phyloP scores from a whole-genome alignment of 2,329 filamentous ascomycete genomes.

The Aquanectria penicillioides region DNA sequence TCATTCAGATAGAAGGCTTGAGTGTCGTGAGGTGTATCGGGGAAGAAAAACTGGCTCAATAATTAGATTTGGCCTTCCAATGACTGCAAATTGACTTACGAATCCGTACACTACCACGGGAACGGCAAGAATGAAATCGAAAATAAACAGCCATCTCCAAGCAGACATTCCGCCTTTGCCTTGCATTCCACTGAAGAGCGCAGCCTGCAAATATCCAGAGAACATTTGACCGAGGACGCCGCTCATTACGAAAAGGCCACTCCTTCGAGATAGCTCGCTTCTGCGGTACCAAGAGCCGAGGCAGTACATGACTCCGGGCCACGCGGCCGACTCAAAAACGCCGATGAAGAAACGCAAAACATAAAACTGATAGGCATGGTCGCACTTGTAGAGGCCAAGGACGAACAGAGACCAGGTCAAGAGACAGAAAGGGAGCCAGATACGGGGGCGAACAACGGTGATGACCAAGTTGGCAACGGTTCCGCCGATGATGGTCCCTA shows the following conservation, averaged over 20 bases:
- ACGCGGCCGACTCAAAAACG: conserved; percentile 64
- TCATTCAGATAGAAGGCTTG: conserved; percentile 55
- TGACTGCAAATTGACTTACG: conserved; percentile 7
- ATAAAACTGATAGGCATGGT: conserved; percentile 51
- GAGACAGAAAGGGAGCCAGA: conserved; percentile 52
- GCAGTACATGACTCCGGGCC: conserved; percentile 63
- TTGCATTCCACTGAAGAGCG: conserved; percentile 47
- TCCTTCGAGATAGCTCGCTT: conserved; percentile 65
- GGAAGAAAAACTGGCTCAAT: conserved; percentile 45
- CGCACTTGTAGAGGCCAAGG: conserved; percentile 50
- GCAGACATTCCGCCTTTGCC: conserved; percentile 46
- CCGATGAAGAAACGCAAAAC: conserved; percentile 65
- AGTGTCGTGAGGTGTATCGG: conserved; percentile 55
- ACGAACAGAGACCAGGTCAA: conserved; percentile 52
- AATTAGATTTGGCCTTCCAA: neutral
- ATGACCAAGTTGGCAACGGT: conserved; percentile 56
- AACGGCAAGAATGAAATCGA: conserved; percentile 49
- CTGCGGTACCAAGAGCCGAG: conserved; percentile 69
- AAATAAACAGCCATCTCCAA: conserved; percentile 53
- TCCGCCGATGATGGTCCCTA: conserved; percentile 53
- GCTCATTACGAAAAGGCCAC: conserved; percentile 67
- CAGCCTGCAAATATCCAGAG: conserved; percentile 48
- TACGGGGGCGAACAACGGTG: conserved; percentile 54
- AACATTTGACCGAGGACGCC: conserved; percentile 58
- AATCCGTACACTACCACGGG: conserved; percentile 45